These are phyloP conservation scores for Eustoma russellianum DNA, from an alignment of 257 asterid genomes.

Conservation along the genomic window DNA sequence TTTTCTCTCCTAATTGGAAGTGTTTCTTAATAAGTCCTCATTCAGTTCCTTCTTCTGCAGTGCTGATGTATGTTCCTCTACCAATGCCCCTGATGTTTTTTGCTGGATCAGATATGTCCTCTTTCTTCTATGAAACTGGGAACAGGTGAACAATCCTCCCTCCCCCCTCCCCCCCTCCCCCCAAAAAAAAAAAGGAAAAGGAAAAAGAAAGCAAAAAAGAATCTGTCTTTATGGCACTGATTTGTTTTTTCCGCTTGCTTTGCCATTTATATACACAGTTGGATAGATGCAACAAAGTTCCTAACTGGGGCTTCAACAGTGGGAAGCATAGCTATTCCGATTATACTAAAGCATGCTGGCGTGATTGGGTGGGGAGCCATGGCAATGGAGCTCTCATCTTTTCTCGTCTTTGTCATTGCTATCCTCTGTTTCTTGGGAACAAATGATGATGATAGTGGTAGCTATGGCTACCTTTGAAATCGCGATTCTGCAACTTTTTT, in stretches of 20 bases:
- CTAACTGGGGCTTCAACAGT: slow-evolving; percentile 78
- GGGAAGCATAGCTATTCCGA: slow-evolving; percentile 88
- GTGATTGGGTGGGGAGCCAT: slow-evolving; percentile 92
- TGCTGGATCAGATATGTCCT: slow-evolving; percentile 63
- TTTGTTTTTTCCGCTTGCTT: not conserved
- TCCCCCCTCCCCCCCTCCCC: no score
- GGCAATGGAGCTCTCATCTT: slow-evolving; percentile 87
- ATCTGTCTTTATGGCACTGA: no score
- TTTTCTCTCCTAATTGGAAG: no score
- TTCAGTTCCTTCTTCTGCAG: slow-evolving; percentile 36
- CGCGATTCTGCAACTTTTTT: not conserved
- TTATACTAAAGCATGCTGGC: slow-evolving; percentile 84
- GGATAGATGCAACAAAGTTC: slow-evolving; percentile 79
- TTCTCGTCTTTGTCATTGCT: slow-evolving; percentile 43
- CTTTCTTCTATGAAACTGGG: slow-evolving; percentile 55
- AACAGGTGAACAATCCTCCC: slow-evolving; percentile 39
- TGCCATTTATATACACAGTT: slow-evolving; percentile 29
- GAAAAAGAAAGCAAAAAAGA: no score
- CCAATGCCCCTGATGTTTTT: slow-evolving; percentile 93
- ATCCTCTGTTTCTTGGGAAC: slow-evolving; percentile 57
- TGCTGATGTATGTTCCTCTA: slow-evolving; percentile 67
- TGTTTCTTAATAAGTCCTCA: not conserved
- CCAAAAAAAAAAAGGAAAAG: no score
- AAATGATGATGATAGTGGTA: slow-evolving; percentile 43
- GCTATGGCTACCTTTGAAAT: slow-evolving; percentile 40